These are phyloP conservation scores for Russula emetica DNA, from an alignment of 768 basidiomycete genomes.

Conservation along the genomic window DNA sequence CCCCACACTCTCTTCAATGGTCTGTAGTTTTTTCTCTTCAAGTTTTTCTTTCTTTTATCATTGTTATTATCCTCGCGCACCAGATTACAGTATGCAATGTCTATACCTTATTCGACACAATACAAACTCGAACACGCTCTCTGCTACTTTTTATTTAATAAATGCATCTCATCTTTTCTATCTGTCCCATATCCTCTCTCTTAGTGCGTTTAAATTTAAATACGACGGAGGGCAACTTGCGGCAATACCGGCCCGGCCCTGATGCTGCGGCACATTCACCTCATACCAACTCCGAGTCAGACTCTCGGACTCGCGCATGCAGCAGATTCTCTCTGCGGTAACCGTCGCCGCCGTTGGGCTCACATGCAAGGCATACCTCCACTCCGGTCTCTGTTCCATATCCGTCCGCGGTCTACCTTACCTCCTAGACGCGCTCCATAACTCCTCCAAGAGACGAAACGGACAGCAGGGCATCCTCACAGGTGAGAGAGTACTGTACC, in stretches of 20 bases:
- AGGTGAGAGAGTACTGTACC: conserved; percentile 44
- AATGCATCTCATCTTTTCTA: not conserved
- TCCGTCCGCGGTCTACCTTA: conserved; percentile 65
- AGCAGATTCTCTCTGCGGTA: conserved; percentile 44
- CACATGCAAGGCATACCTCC: conserved; percentile 72
- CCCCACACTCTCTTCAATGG: too few species aligned
- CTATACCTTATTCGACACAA: conserved; percentile 9
- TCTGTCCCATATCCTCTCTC: too few species aligned
- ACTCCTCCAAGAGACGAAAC: conserved; percentile 39
- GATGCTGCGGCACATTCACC: not conserved
- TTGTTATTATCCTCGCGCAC: conserved; percentile 5
- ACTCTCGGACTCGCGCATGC: conserved; percentile 7
- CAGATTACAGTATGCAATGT: conserved; percentile 17
- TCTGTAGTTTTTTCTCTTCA: too few species aligned
- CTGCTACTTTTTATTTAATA: not conserved
- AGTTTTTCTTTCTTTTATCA: not conserved
- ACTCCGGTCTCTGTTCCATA: conserved; percentile 60
- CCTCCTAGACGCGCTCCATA: conserved; percentile 58
- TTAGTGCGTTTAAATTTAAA: too few species aligned
- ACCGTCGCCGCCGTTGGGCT: conserved; percentile 68
- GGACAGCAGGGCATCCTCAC: conserved; percentile 66
- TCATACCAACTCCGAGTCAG: too few species aligned
- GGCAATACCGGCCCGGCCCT: not conserved
- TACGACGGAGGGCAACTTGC: not conserved
- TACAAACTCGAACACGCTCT: not conserved